A percentile compares a stretch with the other conserved stretches of the same genome.
These are phyloP conservation scores for Phytophthora fragariaefolia DNA, from an alignment of 352 stramenopile genomes.

Conservation along the genomic window DNA sequence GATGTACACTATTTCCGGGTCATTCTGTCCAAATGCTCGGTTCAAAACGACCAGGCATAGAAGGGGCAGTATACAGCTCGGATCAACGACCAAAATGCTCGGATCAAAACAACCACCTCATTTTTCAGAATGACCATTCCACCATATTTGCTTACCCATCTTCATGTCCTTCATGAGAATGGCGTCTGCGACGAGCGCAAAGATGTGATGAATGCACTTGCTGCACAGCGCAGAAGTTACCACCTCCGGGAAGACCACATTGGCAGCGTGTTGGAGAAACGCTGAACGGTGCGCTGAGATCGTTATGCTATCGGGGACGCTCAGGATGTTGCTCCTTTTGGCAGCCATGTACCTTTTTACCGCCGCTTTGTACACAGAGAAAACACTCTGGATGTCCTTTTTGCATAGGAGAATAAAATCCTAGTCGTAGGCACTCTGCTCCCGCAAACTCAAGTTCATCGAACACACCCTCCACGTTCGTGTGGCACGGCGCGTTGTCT, in stretches of 20 bases:
- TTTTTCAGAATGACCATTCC: not conserved
- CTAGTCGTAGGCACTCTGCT: not conserved
- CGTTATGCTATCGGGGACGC: not conserved
- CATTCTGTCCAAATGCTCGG: not conserved
- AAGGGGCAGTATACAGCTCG: not conserved
- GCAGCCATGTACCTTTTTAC: not conserved
- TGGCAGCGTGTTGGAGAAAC: not conserved
- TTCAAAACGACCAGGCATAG: not conserved
- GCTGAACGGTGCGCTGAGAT: not conserved
- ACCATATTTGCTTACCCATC: not conserved
- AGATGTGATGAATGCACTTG: not conserved
- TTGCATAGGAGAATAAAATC: not conserved
- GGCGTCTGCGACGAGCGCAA: not conserved
- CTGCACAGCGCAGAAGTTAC: not conserved
- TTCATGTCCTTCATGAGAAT: not conserved
- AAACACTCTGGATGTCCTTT: constrained; percentile 1
- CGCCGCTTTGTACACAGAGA: not conserved
- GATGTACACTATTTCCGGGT: not conserved
- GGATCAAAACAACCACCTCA: not conserved
- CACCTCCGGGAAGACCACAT: not conserved
- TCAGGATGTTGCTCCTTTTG: not conserved
- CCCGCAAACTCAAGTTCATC: not conserved
- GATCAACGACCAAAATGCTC: not conserved
- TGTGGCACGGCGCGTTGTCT: constrained; percentile 1
- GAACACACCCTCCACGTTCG: not conserved